Percentiles rank a stretch among this genome's conserved stretches.
Conservation (phyloP, 306 rosid genomes). For the Rubus idaeus region DNA sequence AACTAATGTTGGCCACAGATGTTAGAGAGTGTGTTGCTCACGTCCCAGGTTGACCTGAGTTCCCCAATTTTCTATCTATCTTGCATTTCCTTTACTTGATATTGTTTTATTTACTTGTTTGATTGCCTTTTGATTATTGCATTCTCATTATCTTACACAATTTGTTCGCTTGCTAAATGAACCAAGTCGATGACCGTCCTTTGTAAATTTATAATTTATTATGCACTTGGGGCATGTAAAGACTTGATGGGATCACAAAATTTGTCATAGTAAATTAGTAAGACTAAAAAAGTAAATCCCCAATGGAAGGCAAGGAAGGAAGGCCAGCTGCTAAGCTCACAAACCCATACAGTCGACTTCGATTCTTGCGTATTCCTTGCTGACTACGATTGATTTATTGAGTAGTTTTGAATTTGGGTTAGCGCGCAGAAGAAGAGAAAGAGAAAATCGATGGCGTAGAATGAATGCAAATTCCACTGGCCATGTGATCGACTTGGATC, state of each 20-base stretch:
- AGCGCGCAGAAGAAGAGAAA: not conserved
- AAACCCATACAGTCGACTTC: slow-evolving; percentile 22
- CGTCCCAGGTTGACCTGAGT: no score
- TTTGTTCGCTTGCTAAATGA: no score
- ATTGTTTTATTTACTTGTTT: no score
- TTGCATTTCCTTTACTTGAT: no score
- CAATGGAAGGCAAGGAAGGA: not conserved
- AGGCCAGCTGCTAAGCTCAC: slow-evolving; percentile 30
- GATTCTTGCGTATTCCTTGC: slow-evolving; percentile 32
- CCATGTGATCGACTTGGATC: slow-evolving; percentile 55
- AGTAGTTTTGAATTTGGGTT: not conserved
- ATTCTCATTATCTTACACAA: no score
- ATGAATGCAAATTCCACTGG: slow-evolving; percentile 3
- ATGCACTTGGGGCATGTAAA: slow-evolving; percentile 3
- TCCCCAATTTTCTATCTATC: no score
- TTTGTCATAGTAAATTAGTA: slow-evolving; percentile 23
- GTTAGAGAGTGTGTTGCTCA: no score
- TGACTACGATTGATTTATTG: slow-evolving; percentile 8
- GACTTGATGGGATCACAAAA: slow-evolving; percentile 38
- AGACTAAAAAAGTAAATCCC: slow-evolving; percentile 8
- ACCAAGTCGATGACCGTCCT: no score
- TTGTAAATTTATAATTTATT: not conserved
- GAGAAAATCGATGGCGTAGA: not conserved
- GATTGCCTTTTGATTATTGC: no score
- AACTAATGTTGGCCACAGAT: no score